phyloP scores from a whole-genome alignment of 352 stramenopile species.

The Pythium guiyangense region DNA sequence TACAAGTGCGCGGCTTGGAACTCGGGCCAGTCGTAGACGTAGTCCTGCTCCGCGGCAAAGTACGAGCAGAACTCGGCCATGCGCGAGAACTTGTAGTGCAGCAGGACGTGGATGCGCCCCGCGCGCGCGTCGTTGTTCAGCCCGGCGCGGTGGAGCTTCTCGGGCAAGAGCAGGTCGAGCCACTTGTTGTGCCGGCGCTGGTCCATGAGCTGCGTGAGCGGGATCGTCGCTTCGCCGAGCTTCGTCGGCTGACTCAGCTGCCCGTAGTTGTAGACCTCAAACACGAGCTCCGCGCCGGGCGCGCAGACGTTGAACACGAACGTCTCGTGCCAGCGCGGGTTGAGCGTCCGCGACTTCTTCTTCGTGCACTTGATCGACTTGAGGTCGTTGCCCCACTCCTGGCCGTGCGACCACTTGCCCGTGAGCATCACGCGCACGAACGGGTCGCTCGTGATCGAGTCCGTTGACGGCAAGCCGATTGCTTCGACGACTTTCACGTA shows the following conservation, averaged over 20 bases:
- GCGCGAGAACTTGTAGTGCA: constrained; percentile 86
- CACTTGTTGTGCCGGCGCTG: constrained; percentile 86
- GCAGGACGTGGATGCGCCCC: constrained; percentile 73
- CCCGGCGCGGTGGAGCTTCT: constrained; percentile 73
- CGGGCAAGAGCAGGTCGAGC: constrained; percentile 72
- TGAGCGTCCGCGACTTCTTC: constrained; percentile 83
- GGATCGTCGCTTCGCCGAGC: constrained; percentile 71
- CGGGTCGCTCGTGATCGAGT: constrained; percentile 86
- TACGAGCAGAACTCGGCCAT: constrained; percentile 84
- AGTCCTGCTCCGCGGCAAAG: constrained; percentile 63
- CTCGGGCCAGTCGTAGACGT: constrained; percentile 75
- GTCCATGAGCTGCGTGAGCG: constrained; percentile 79
- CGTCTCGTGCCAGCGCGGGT: constrained; percentile 83
- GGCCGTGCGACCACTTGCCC: constrained; percentile 81
- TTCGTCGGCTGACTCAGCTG: constrained; percentile 82
- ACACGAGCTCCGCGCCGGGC: constrained; percentile 69
- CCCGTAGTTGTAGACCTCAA: constrained; percentile 85
- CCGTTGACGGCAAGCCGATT: constrained; percentile 77
- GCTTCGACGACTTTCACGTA: constrained; percentile 87
- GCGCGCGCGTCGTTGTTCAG: constrained; percentile 83
- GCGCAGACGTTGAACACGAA: constrained; percentile 88
- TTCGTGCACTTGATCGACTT: constrained; percentile 83
- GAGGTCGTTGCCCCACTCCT: constrained; percentile 80
- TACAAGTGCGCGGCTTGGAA: constrained; percentile 82
- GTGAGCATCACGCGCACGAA: constrained; percentile 83